Conservation (phyloP, 164 flowering plant species). For the Echeveria elegans region DNA sequence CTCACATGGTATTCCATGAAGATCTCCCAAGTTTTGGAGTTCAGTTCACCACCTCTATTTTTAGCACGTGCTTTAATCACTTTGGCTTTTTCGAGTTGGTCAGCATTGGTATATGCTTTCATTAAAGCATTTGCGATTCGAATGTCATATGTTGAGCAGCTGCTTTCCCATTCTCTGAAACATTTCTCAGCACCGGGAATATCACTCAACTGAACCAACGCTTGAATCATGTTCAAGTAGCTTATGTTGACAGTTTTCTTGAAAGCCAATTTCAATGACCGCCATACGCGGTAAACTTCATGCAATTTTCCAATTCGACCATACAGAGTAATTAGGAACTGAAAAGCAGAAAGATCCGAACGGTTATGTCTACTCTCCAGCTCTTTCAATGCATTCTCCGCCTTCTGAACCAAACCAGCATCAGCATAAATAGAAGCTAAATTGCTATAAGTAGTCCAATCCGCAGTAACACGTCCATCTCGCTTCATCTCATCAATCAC, state of each 20-base stretch:
- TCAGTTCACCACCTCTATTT: constrained; percentile 60
- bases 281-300: constrained; percentile 87
- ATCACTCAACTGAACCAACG: constrained; percentile 68
- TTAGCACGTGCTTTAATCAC: constrained; percentile 39
- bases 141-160: constrained; percentile 59
- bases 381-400: constrained; percentile 75
- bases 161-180: constrained; percentile 75
- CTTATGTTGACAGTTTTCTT: constrained; percentile 63
- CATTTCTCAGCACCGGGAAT: constrained; percentile 88
- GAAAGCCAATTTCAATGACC: constrained; percentile 73
- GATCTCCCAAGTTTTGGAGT: constrained; percentile 82
- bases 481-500: constrained; percentile 84
- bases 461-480: constrained; percentile 67
- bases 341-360: constrained; percentile 51
- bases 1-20: constrained; percentile 57
- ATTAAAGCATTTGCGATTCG: constrained; percentile 65
- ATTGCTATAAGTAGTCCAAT: constrained; percentile 93
- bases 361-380: constrained; percentile 56
- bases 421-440: constrained; percentile 81
- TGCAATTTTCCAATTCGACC: constrained; percentile 60
- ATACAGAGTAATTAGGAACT: constrained; percentile 73
- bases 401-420: constrained; percentile 68
- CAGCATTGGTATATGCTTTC: constrained; percentile 51
- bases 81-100: constrained; percentile 48
- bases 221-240: constrained; percentile 83